Percentiles rank a stretch among this genome's conserved stretches.
These are phyloP conservation scores for Pichia sorboxylosa DNA, from an alignment of 1,139 yeast species.

Conservation along the genomic window DNA sequence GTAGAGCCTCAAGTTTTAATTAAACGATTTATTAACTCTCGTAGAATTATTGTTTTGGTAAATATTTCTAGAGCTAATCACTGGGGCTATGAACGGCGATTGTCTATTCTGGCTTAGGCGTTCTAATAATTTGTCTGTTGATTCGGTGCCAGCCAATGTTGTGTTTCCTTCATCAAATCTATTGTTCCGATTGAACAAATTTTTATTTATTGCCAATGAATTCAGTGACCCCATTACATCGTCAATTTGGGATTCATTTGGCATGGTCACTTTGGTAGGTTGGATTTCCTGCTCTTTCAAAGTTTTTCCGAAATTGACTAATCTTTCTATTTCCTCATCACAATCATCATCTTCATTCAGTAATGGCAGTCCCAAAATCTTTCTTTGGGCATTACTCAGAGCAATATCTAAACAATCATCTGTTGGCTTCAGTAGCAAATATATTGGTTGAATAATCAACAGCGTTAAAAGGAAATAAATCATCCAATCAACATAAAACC, in stretches of 20 bases:
- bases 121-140: not conserved
- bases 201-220: constrained; percentile 2
- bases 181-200: not conserved
- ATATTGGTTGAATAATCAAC: constrained; percentile 14
- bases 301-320: constrained; percentile 2
- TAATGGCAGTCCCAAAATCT: constrained; percentile 19
- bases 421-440: constrained; percentile 21
- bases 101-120: not conserved
- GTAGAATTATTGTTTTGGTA: not conserved
- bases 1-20: not conserved
- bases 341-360: constrained; percentile 5
- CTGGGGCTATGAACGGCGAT: no score
- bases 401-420: constrained; percentile 25
- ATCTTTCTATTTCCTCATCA: constrained; percentile 1
- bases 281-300: constrained; percentile 1
- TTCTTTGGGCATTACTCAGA: constrained; percentile 21
- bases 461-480: constrained; percentile 11
- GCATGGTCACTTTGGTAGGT: constrained; percentile 2
- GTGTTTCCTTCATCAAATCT: not conserved
- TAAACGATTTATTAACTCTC: not conserved
- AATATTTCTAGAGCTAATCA: not conserved
- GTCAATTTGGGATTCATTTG: constrained; percentile 4
- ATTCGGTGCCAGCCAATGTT: not conserved
- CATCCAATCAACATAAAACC: constrained; percentile 2
- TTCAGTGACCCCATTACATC: constrained; percentile 9